Percentiles rank a stretch among this genome's conserved stretches.
phyloP scores from a whole-genome alignment of 805 yeast genomes.

The Vanderwaltozyma tropicalis region DNA sequence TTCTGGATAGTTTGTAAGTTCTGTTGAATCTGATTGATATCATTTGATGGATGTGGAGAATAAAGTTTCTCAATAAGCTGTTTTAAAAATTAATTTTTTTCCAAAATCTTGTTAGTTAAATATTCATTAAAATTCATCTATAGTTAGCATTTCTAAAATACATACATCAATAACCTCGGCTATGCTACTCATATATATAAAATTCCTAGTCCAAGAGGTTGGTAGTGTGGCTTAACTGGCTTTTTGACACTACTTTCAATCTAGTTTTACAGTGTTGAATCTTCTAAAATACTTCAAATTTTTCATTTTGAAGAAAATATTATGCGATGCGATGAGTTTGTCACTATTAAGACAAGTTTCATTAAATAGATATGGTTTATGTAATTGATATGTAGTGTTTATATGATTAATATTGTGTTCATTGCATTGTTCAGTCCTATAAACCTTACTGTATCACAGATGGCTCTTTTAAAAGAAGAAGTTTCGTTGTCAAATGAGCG shows the following conservation, averaged over 20 bases:
- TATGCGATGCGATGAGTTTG: too few species aligned
- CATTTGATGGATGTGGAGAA: slow-evolving; percentile 19
- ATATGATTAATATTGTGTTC: slow-evolving; percentile 21
- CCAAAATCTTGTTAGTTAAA: not conserved
- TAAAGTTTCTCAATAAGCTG: slow-evolving; percentile 21
- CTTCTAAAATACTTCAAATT: too few species aligned
- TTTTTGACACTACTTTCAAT: too few species aligned
- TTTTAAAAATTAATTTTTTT: not conserved
- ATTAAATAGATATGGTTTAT: too few species aligned
- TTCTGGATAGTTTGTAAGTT: slow-evolving; percentile 23
- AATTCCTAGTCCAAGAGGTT: too few species aligned
- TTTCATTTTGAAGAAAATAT: too few species aligned
- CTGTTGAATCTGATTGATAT: slow-evolving; percentile 25
- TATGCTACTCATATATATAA: slow-evolving; percentile 6
- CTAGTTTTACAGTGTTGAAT: too few species aligned
- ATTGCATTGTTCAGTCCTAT: slow-evolving; percentile 33
- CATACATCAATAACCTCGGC: slow-evolving; percentile 10
- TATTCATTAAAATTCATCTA: too few species aligned
- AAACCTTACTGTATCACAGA: slow-evolving; percentile 36
- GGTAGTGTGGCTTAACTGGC: too few species aligned
- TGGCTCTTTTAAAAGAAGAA: slow-evolving; percentile 15
- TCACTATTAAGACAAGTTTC: too few species aligned
- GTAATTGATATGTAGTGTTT: not conserved
- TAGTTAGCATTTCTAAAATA: too few species aligned
- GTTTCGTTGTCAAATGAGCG: slow-evolving; percentile 16